Evolutionary conservation across 2,329 filamentous ascomycete species (phyloP), one percentile per base, ranked within the genome.

Genomic region (Rachicladosporium sp.): DNA sequence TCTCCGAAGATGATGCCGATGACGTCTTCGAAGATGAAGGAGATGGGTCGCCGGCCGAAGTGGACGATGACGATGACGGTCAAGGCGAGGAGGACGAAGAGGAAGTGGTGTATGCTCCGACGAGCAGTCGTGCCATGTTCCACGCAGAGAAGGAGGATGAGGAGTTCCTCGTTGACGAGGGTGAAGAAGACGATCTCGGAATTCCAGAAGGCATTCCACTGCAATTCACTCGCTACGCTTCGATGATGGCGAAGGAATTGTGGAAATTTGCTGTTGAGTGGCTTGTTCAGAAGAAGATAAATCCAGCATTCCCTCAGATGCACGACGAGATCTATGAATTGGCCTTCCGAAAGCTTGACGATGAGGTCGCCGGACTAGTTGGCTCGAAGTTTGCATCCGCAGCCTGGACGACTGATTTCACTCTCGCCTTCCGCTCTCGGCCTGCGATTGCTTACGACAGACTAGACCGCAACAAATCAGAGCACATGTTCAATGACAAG

Each of bases 251-350:
- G 0, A 78, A 77, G 46, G 77, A 84, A 31, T 74, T 87, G 36
- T 89, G 89, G 63, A 74, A 73, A 36, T 76, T 79, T 50, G 80
- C 76, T 0, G 68, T 89, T 2, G 81, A 86, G 54, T 89, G 82
- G 82, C 80, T 88, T 61, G 78, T 89, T 2, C 81, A 86, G 51
- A 82, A 82, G 54, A 79, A 80, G 49, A 69, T 91, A 37, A 80
- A 87, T 48, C 82, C 82, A 0, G 74, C 68, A 0, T 88, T 87
- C 50, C 63, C 71, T 7, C 15, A 19, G 15, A 69, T 70, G 11
- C 62, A 71, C 4, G 74, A 83, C 43, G 66, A 73, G 5, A 63
- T 86, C 9, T 91, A 86, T 57, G 52, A 62, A 9, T 66, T 82
- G 19, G 77, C 82, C 0, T 87, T 86, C 65, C 63, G 64, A 36